phyloP scores from a whole-genome alignment of 2,329 filamentous ascomycete species.

The Monilinia aucupariae region DNA sequence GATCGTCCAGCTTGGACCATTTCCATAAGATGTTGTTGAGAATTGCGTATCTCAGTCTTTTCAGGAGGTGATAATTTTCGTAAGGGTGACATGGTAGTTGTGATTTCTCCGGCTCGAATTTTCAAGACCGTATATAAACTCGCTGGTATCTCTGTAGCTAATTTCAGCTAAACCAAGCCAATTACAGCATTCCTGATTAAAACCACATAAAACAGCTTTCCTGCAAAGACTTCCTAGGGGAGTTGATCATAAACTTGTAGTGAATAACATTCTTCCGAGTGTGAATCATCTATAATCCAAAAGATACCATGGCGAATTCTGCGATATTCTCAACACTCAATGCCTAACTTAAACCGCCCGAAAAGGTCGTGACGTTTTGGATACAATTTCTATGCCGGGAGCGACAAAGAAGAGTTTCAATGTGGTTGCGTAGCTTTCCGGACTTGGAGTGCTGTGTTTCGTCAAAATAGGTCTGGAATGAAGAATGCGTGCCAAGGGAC shows the following conservation, averaged over 20 bases:
- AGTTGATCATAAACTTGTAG: not conserved
- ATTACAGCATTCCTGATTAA: not conserved
- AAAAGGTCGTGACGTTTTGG: not conserved
- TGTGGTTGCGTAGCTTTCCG: not conserved
- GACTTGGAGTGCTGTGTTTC: not conserved
- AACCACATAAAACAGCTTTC: not conserved
- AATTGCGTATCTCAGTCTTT: constrained; percentile 11
- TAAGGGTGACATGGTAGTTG: constrained; percentile 16
- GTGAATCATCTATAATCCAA: not conserved
- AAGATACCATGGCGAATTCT: constrained; percentile 1
- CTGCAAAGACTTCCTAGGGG: not conserved
- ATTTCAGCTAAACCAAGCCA: not conserved
- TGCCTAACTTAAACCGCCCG: not conserved
- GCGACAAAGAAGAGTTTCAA: constrained; percentile 4
- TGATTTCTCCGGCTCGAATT: not conserved
- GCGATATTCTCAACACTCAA: not conserved
- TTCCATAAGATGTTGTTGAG: constrained; percentile 3
- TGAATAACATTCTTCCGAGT: not conserved
- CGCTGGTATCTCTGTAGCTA: not conserved
- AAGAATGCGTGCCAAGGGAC: not conserved
- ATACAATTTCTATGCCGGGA: not conserved
- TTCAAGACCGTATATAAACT: not conserved
- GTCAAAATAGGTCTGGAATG: constrained; percentile 9
- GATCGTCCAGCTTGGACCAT: constrained; percentile 19
- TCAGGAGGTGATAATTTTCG: constrained; percentile 15